Conservation (phyloP, 1,139 yeast genomes). For the Yarrowia galli region DNA sequence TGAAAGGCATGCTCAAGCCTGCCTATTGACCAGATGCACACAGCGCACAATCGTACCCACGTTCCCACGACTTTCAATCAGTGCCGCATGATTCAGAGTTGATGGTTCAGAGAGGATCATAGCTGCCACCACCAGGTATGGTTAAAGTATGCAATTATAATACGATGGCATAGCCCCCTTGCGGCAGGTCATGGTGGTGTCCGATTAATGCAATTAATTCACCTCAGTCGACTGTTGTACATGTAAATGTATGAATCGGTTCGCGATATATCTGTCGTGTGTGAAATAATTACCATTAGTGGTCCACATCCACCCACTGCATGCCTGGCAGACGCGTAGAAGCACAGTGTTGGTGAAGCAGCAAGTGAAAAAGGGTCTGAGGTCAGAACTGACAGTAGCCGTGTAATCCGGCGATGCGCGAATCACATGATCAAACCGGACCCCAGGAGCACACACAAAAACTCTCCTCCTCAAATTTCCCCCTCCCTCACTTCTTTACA, state of each 20-base stretch:
- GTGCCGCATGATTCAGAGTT: constrained; percentile 10
- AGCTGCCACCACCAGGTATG: background rate
- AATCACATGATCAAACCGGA: background rate
- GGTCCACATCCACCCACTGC: too few species aligned
- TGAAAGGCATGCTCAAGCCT: too few species aligned
- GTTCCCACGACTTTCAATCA: too few species aligned
- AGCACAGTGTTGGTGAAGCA: background rate
- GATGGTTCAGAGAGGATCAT: too few species aligned
- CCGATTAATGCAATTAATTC: too few species aligned
- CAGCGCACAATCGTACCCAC: too few species aligned
- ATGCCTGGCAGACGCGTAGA: constrained; percentile 19
- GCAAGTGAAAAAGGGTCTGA: background rate
- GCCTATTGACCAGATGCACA: too few species aligned
- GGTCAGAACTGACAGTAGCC: background rate
- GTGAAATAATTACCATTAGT: too few species aligned
- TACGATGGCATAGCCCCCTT: constrained; percentile 27
- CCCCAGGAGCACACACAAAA: too few species aligned
- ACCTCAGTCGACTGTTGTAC: too few species aligned
- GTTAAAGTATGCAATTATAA: constrained; percentile 13
- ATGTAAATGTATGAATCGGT: too few species aligned
- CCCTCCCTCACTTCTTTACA: background rate
- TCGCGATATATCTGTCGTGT: too few species aligned
- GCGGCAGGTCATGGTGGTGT: background rate
- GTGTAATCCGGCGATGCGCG: background rate
- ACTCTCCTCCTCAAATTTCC: background rate